These are phyloP conservation scores for Alternaria dauci DNA, from an alignment of 2,329 filamentous ascomycete genomes.

Conservation along the genomic window DNA sequence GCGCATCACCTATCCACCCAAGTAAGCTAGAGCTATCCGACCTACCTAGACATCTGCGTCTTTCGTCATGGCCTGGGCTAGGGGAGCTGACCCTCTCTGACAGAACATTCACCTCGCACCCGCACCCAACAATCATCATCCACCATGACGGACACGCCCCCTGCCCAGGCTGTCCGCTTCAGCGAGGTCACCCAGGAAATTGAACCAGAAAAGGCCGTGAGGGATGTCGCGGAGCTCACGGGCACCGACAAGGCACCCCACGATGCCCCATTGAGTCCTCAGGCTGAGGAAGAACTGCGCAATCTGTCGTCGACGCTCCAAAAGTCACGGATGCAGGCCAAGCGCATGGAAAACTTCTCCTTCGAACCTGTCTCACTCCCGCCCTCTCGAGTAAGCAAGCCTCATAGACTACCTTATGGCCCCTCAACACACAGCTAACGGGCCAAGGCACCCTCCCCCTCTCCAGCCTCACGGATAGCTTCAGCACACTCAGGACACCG, in stretches of 20 bases:
- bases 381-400: constrained; percentile 74
- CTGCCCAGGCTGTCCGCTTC: constrained; percentile 50
- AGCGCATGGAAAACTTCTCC: constrained; percentile 83
- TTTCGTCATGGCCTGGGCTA: constrained; percentile 32
- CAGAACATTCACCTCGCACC: constrained; percentile 11
- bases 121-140: constrained; percentile 7
- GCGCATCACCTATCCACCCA: constrained; percentile 20
- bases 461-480: constrained; percentile 54
- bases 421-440: constrained; percentile 33
- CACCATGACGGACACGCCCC: constrained; percentile 40
- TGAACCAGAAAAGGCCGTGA: constrained; percentile 44
- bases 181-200: constrained; percentile 52
- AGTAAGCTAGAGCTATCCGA: constrained; percentile 31
- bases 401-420: background rate
- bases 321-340: constrained; percentile 78
- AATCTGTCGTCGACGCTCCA: constrained; percentile 77
- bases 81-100: constrained; percentile 19
- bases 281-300: constrained; percentile 70
- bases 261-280: constrained; percentile 49
- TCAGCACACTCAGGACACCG: constrained; percentile 60
- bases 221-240: constrained; percentile 44
- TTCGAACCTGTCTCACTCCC: constrained; percentile 93
- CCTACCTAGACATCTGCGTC: constrained; percentile 27
- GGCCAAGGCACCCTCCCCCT: constrained; percentile 58
- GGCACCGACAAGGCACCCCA: constrained; percentile 26